Conservation (phyloP, 1,284 basidiomycete species). For the Thelephora terrestris region DNA sequence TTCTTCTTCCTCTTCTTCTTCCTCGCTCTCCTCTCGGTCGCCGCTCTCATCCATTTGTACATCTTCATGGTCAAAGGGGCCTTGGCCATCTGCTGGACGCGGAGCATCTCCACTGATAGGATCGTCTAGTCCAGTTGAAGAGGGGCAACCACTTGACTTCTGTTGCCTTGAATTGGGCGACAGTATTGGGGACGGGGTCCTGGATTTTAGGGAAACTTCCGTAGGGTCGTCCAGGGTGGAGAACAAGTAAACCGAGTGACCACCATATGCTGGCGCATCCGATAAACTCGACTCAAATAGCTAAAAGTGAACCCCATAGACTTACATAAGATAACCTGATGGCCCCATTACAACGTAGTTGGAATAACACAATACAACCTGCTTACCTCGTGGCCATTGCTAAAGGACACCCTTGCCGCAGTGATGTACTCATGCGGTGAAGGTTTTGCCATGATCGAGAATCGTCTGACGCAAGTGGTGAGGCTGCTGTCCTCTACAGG, state of each 20-base stretch:
- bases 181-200: background rate
- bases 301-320: conserved; percentile 3
- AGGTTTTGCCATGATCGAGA: conserved; percentile 32
- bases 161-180: background rate
- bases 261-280: conserved; percentile 51
- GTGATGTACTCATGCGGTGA: conserved; percentile 60
- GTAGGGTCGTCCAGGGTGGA: conserved; percentile 63
- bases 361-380: conserved; percentile 1
- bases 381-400: conserved; percentile 72
- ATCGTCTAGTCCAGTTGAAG: too few relatives aligned
- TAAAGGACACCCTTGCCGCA: conserved; percentile 65
- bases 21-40: conserved; percentile 23
- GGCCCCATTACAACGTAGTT: background rate
- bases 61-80: conserved; percentile 2
- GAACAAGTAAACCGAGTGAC: conserved; percentile 74
- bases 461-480: conserved; percentile 78
- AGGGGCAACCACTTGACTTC: too few relatives aligned
- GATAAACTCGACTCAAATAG: conserved; percentile 3
- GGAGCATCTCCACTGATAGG: too few relatives aligned
- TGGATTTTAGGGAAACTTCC: background rate
- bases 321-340: conserved; percentile 46
- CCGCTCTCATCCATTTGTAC: conserved; percentile 23
- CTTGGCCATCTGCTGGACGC: background rate
- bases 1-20: conserved; percentile 19
- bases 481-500: conserved; percentile 35